phyloP scores from a whole-genome alignment of 2,329 filamentous ascomycete species.

The Exophiala viscosa region DNA sequence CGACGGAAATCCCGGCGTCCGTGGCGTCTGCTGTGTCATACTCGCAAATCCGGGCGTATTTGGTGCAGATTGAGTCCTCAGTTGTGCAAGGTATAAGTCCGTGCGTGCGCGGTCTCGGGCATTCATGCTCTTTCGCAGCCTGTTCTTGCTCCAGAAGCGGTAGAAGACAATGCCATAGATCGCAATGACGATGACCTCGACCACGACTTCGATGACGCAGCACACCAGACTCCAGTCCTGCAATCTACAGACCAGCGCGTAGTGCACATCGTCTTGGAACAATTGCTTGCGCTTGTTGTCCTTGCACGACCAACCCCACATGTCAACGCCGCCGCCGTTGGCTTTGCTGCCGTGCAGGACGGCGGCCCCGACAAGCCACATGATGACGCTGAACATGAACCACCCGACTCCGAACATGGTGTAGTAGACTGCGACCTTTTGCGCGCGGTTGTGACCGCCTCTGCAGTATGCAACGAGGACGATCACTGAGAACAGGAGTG shows the following conservation, averaged over 20 bases:
- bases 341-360: constrained; percentile 75
- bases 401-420: constrained; percentile 88
- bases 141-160: constrained; percentile 94
- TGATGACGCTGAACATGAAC: constrained; percentile 87
- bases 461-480: constrained; percentile 85
- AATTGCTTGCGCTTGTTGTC: constrained; percentile 76
- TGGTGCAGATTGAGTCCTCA: constrained; percentile 79
- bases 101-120: constrained; percentile 88
- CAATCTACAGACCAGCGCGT: constrained; percentile 85
- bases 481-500: constrained; percentile 70
- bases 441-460: constrained; percentile 80
- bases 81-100: constrained; percentile 86
- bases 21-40: constrained; percentile 51
- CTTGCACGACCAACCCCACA: constrained; percentile 98
- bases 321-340: constrained; percentile 73
- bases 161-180: constrained; percentile 96
- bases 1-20: constrained; percentile 43
- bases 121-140: constrained; percentile 95
- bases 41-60: constrained; percentile 83
- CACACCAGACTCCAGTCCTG: constrained; percentile 95
- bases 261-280: constrained; percentile 77
- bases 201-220: constrained; percentile 92
- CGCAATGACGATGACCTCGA: constrained; percentile 84
- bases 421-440: constrained; percentile 94
- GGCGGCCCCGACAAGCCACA: constrained; percentile 86